Evolutionary conservation across 139 green algal genomes (phyloP), one percentile per base, ranked within the genome.

Genomic region (Haematococcus sp.): DNA sequence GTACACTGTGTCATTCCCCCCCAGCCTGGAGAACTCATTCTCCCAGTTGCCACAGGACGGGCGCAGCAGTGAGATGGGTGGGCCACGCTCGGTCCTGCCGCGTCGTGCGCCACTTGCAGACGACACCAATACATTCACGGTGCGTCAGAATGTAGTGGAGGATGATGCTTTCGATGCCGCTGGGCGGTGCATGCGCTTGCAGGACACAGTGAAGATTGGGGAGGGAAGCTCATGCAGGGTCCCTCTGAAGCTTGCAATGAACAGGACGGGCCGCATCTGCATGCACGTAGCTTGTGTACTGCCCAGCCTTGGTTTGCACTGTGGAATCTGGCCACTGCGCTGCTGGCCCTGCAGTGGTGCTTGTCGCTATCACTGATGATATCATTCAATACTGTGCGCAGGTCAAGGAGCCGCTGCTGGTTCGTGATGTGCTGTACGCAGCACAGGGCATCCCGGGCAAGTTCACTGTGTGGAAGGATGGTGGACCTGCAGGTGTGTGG

Each of bases 361-460:
- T n/a, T n/a, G n/a, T n/a, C n/a, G n/a, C n/a, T n/a, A n/a, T n/a
- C n/a, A n/a, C n/a, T n/a, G n/a, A n/a, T n/a, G n/a, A n/a, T n/a
- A n/a, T n/a, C n/a, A n/a, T n/a, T n/a, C n/a, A n/a, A n/a, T n/a
- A n/a, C n/a, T n/a, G n/a, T n/a, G n/a, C 33, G 15, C 64, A 79
- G 73, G 64, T 75, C 2, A 80, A 70, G 17, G 91, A 98, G 79
- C 70, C 77, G 3, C 55, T 76, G n/a, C 83, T 98, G 25, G 93
- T 98, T n/a, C 74, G 81, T 13, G 94, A 98, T 35, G 80, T 94
- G 46, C 74, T 98, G 60, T 92, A 87, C 55, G 77, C 79, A 3
- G 93, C 86, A 74, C 90, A 95, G 74, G 93, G 88, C 30, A 86
- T 96, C 34, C 76, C 88, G 19, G 91, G 94, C 35, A 75, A 76